Base-by-base conservation (phyloP, 805 yeast genomes). In the Nakazawaea anatomiae region DNA sequence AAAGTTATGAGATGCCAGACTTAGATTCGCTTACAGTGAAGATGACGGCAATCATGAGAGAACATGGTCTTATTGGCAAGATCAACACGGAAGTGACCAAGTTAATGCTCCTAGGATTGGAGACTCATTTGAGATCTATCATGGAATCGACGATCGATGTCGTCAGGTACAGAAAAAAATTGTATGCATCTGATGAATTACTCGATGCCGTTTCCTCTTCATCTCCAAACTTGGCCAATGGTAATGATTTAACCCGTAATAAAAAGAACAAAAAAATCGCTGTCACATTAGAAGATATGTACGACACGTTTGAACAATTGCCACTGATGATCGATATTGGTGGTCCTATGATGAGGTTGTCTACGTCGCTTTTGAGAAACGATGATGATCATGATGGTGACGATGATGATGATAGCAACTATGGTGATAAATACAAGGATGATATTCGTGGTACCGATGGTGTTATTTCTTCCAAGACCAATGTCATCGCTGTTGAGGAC, bases 61-160 rank as follows among this genome's bases (percentile, higher is more conserved):
- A 94, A 60, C 82, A 89, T 62, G 99, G 99, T 0, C 70, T 94
- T 7, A 75, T 90, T 0, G 96, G 96, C 0, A 80, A 83, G 12
- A 74, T 92, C n/a, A 83, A 82, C 43, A 76, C 83, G n/a, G 83
- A 82, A 25, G 87, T 86, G 5, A 78, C 87, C n/a, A 96, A 90
- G 50, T 70, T 94, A 18, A 64, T 91, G 55, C 71, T 83, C 27
- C 66, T 87, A n/a, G 97, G 97, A 0, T 70, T 94, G 42, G 97
- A 92, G 61, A 73, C 78, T 35, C 92, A 90, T 67, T 67, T 94
- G 56, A 87, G 85, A 58, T 79, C 81, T 53, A 71, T 91, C 9
- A 67, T 92, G 5, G 94, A 89, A 59, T 79, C 80, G 55, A 81
- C 89, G 2, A 77, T 89, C 42, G 95, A 87, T 60, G 77, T 83